Evolutionary conservation across 139 green algal species (phyloP).

Genomic region (Closterium sp.): DNA sequence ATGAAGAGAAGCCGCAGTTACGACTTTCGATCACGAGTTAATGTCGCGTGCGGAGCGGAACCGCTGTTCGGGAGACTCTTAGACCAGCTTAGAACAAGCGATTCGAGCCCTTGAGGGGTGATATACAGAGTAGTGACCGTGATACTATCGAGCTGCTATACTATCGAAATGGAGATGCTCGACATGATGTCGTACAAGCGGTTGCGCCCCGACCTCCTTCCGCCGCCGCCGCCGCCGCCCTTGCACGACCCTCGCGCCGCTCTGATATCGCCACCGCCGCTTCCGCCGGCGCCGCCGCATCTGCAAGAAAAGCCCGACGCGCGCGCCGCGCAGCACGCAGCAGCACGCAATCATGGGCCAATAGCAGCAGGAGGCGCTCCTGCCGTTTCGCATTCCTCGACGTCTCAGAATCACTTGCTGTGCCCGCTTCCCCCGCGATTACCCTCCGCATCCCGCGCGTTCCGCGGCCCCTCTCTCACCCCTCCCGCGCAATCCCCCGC

Average conservation of each 20-base stretch:
- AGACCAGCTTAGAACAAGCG: not conserved
- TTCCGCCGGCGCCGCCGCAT: not conserved
- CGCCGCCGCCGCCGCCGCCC: too few relatives aligned
- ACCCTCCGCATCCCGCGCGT: not conserved
- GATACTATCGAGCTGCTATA: not conserved
- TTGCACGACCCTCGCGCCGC: too few relatives aligned
- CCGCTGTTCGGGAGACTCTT: not conserved
- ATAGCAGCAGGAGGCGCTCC: not conserved
- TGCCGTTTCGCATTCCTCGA: not conserved
- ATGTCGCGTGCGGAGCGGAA: not conserved
- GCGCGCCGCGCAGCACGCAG: too few relatives aligned
- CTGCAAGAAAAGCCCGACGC: not conserved
- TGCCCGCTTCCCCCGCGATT: not conserved
- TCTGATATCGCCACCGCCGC: too few relatives aligned
- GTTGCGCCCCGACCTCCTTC: not conserved
- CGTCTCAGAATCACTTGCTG: not conserved
- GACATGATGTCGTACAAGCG: not conserved
- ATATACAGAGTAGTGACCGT: not conserved
- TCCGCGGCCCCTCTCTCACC: not conserved
- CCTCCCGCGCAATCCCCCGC: too few relatives aligned
- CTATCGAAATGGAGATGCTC: not conserved
- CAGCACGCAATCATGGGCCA: too few relatives aligned
- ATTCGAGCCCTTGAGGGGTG: too few relatives aligned
- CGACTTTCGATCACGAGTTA: not conserved
- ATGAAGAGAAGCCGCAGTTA: too few relatives aligned